Evolutionary conservation across 345 rosid species (phyloP).

Genomic region (Sonneratia alba): DNA sequence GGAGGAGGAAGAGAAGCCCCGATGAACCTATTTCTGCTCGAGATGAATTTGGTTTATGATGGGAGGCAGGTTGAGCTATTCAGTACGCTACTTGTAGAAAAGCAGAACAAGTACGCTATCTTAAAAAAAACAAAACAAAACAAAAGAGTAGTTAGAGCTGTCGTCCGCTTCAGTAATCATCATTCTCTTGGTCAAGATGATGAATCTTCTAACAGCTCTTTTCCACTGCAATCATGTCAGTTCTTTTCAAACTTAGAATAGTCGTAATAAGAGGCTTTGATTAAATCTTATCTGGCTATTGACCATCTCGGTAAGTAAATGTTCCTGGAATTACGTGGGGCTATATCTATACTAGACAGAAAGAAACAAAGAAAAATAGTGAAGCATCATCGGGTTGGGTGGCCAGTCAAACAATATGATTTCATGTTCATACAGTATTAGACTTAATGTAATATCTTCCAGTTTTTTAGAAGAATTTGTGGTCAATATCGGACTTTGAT

Average conservation of each 20-base stretch:
- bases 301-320: background rate
- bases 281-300: background rate
- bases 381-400: slow-evolving; percentile 1
- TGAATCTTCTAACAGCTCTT: background rate
- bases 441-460: background rate
- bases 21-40: background rate
- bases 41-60: background rate
- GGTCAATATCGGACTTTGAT: background rate
- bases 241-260: background rate
- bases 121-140: background rate
- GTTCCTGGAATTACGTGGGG: background rate
- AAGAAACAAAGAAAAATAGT: background rate
- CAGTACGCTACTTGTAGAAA: too few species aligned
- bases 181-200: background rate
- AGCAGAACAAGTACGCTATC: background rate
- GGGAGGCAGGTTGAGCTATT: too few species aligned
- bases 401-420: background rate
- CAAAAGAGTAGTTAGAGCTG: background rate
- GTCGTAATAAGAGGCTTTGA: background rate
- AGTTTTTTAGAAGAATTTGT: background rate
- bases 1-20: too few species aligned
- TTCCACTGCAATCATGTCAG: background rate
- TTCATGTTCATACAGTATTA: background rate
- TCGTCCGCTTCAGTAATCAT: background rate
- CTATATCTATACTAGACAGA: too few species aligned